Percentiles rank a stretch among this genome's conserved stretches.
Evolutionary conservation across 73 alveolate species (phyloP).

Genomic region (Blepharisma stoltei): DNA sequence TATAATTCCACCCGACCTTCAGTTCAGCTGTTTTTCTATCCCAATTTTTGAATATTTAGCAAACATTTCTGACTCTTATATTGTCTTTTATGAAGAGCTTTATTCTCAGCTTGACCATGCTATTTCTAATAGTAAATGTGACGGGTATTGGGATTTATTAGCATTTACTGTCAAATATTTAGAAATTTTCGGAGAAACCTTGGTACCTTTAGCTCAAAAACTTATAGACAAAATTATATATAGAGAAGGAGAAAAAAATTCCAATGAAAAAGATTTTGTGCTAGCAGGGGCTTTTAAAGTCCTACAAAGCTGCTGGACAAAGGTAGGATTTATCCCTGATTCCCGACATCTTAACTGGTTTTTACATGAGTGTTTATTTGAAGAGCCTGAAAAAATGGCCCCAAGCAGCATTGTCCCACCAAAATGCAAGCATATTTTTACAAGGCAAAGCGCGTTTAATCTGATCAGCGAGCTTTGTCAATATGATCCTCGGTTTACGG

Average conservation of each 20-base stretch:
- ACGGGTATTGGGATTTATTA: background rate
- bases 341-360: background rate
- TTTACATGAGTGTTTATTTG: slow-evolving; percentile 2
- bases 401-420: background rate
- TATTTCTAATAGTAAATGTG: background rate
- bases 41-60: too few relatives aligned
- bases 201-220: background rate
- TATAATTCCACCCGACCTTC: too few relatives aligned
- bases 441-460: slow-evolving; percentile 5
- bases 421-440: slow-evolving; percentile 9
- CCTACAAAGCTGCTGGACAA: background rate
- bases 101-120: background rate
- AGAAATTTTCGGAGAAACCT: background rate
- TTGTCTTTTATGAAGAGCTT: background rate
- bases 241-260: background rate
- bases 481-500: background rate
- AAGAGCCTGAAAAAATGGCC: background rate
- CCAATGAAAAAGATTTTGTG: background rate
- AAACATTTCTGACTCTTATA: too few relatives aligned
- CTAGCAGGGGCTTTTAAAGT: background rate
- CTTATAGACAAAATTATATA: background rate
- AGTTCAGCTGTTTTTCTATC: too few relatives aligned
- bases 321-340: background rate
- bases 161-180: background rate
- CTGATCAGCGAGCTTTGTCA: background rate